Evolutionary conservation across 2,329 filamentous ascomycete genomes (phyloP).

Genomic region (Talaromyces funiculosus): DNA sequence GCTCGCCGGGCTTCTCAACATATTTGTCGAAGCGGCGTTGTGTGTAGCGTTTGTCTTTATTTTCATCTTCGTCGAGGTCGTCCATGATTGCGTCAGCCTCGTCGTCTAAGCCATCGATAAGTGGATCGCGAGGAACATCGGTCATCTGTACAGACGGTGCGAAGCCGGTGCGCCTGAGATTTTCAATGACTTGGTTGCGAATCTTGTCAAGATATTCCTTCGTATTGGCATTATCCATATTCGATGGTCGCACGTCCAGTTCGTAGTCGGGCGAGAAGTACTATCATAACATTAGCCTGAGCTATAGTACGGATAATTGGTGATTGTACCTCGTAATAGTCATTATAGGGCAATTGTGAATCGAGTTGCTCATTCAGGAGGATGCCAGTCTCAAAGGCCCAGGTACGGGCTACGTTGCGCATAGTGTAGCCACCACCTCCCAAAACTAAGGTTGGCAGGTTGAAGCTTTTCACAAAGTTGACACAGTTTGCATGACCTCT

Average conservation of each 20-base stretch:
- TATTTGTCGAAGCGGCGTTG: constrained; percentile 77
- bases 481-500: constrained; percentile 65
- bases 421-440: constrained; percentile 67
- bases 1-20: constrained; percentile 69
- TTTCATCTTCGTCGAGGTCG: constrained; percentile 75
- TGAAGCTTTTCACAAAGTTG: constrained; percentile 63
- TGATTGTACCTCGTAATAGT: constrained; percentile 70
- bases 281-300: constrained; percentile 26
- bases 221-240: constrained; percentile 68
- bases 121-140: constrained; percentile 54
- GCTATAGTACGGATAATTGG: no score
- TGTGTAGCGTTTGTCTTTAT: constrained; percentile 76
- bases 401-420: constrained; percentile 58
- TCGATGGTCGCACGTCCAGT: constrained; percentile 62
- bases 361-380: constrained; percentile 78
- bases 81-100: constrained; percentile 61
- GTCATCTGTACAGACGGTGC: constrained; percentile 61
- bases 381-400: constrained; percentile 66
- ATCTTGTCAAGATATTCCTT: constrained; percentile 65
- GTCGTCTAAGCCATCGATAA: constrained; percentile 54
- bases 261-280: constrained; percentile 67
- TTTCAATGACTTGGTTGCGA: constrained; percentile 59
- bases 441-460: constrained; percentile 59
- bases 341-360: constrained; percentile 83
- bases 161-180: constrained; percentile 57